Conservation (phyloP, 2,329 filamentous ascomycete species). For the Aspergillus quadrilineatus region DNA sequence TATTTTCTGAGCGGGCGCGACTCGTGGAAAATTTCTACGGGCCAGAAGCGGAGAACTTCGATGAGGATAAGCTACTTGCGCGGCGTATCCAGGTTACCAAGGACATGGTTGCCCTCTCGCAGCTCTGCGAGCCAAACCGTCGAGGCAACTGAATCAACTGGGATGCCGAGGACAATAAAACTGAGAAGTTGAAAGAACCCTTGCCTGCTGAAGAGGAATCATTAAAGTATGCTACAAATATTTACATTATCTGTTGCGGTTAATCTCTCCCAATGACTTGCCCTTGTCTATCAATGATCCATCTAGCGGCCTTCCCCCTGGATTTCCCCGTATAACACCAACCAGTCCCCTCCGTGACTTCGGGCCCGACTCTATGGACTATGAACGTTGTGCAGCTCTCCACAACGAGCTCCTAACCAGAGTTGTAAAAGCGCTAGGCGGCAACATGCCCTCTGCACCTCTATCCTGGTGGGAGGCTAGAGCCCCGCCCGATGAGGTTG, state of each 20-base stretch:
- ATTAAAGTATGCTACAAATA: constrained; percentile 22
- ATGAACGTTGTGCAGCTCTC: constrained; percentile 16
- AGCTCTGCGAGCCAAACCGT: constrained; percentile 25
- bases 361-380: constrained; percentile 9
- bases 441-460: constrained; percentile 7
- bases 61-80: constrained; percentile 27
- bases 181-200: constrained; percentile 20
- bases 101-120: constrained; percentile 27
- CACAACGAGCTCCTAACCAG: constrained; percentile 13
- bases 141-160: constrained; percentile 27
- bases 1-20: constrained; percentile 25
- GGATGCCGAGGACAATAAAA: constrained; percentile 16
- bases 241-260: constrained; percentile 30
- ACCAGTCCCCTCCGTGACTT: constrained; percentile 12
- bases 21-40: constrained; percentile 30
- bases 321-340: constrained; percentile 15
- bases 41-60: constrained; percentile 24
- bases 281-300: not conserved
- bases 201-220: constrained; percentile 1
- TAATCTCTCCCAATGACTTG: constrained; percentile 15
- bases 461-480: constrained; percentile 14
- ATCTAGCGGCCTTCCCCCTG: not conserved
- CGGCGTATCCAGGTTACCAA: constrained; percentile 29
- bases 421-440: constrained; percentile 5
- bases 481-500: constrained; percentile 10